Conservation (phyloP, 2,329 filamentous ascomycete species). For the Aspergillus sp. region DNA sequence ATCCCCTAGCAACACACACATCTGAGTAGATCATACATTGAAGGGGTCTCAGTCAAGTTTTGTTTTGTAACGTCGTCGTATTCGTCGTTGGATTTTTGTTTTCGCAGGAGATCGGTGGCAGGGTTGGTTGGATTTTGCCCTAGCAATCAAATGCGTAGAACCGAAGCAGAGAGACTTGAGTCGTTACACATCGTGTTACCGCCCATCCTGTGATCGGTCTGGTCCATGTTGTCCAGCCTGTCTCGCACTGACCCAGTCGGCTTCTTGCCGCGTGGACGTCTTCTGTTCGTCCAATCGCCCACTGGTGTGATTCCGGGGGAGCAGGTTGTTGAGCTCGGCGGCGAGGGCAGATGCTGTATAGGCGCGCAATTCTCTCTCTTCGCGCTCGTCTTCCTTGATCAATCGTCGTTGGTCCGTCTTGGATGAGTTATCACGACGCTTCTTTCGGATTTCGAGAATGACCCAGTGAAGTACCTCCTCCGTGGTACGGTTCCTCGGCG, state of each 20-base stretch:
- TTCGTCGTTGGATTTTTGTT: conserved; percentile 7
- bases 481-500: conserved; percentile 74
- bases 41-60: conserved; percentile 12
- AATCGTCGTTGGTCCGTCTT: conserved; percentile 65
- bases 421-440: conserved; percentile 77
- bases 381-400: conserved; percentile 49
- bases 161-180: neutral
- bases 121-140: neutral
- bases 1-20: conserved; percentile 11
- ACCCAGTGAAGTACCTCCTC: conserved; percentile 91
- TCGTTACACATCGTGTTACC: conserved; percentile 24
- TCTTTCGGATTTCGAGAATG: conserved; percentile 83
- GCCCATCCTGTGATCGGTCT: conserved; percentile 33
- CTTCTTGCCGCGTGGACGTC: conserved; percentile 37
- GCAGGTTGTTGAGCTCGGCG: conserved; percentile 44
- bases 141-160: conserved; percentile 1
- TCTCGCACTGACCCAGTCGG: conserved; percentile 31
- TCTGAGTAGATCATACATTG: conserved; percentile 9
- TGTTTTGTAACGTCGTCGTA: conserved; percentile 5
- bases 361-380: conserved; percentile 47
- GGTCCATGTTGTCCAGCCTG: conserved; percentile 34
- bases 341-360: conserved; percentile 48
- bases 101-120: conserved; percentile 3
- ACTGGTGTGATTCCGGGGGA: conserved; percentile 29
- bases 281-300: conserved; percentile 42